Conservation (phyloP, 1,284 basidiomycete species). For the Sanguinoderma infundibulare region DNA sequence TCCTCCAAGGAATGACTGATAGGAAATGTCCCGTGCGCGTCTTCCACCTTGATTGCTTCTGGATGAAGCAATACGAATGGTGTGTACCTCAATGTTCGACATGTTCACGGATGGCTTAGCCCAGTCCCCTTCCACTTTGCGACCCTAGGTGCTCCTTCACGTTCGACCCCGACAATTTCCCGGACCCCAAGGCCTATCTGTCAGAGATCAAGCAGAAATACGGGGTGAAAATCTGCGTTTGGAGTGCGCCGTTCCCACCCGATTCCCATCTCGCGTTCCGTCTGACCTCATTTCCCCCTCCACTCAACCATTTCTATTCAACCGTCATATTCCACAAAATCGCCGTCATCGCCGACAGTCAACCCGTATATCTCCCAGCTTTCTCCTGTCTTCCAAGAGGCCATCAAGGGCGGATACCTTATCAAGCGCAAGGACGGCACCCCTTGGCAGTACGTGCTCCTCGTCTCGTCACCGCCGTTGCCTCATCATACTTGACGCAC, state of each 20-base stretch:
- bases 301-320: not conserved
- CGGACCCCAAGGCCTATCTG: constrained; percentile 71
- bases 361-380: constrained; percentile 74
- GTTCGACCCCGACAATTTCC: constrained; percentile 78
- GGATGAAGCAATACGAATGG: constrained; percentile 84
- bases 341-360: constrained; percentile 40
- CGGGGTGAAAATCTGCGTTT: constrained; percentile 74
- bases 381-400: constrained; percentile 73
- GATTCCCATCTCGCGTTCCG: not conserved
- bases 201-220: constrained; percentile 70
- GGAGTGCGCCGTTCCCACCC: constrained; percentile 53
- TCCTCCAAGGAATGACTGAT: constrained; percentile 73
- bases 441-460: constrained; percentile 66
- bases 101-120: not conserved
- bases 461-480: not conserved
- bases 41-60: constrained; percentile 81
- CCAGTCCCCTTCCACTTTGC: not conserved
- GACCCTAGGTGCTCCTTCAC: constrained; percentile 69
- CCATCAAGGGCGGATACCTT: constrained; percentile 66
- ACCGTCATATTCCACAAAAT: not conserved
- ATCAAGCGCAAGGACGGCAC: constrained; percentile 72
- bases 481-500: not conserved
- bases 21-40: constrained; percentile 74
- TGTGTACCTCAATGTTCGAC: constrained; percentile 5
- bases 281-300: not conserved